Percentiles rank a stretch among this genome's conserved stretches.
phyloP scores from a whole-genome alignment of 768 basidiomycete species.

The Lactarius deliciosus region DNA sequence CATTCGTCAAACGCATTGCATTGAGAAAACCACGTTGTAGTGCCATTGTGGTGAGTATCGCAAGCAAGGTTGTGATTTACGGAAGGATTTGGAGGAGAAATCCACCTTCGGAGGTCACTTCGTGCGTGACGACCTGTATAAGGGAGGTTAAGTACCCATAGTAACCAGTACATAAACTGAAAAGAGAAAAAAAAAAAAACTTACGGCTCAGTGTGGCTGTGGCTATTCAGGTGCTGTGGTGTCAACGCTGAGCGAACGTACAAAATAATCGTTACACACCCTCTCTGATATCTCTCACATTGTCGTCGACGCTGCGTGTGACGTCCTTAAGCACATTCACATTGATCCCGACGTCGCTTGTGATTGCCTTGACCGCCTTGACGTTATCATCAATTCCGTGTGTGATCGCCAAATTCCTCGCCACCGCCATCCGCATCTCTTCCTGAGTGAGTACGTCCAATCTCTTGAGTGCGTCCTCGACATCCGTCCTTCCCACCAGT shows the following conservation, averaged over 20 bases:
- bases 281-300: background rate
- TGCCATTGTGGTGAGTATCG: background rate
- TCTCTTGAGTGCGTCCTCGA: slow-evolving; percentile 1
- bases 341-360: background rate
- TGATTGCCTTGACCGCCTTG: background rate
- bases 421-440: background rate
- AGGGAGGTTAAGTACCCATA: background rate
- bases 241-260: background rate
- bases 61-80: slow-evolving; percentile 10
- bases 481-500: background rate
- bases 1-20: background rate
- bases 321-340: background rate
- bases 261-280: background rate
- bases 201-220: background rate
- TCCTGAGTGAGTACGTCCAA: slow-evolving; percentile 14
- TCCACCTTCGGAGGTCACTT: background rate
- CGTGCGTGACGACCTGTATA: background rate
- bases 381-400: background rate
- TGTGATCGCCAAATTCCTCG: background rate
- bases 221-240: background rate
- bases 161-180: background rate
- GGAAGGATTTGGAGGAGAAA: slow-evolving; percentile 10
- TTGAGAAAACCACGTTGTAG: slow-evolving; percentile 2
- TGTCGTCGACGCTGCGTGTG: background rate
- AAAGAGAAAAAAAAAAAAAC: background rate